A percentile compares a stretch with the other conserved stretches of the same genome.
phyloP scores from a whole-genome alignment of 2,329 filamentous ascomycete genomes.

The Peltaster fructicola region DNA sequence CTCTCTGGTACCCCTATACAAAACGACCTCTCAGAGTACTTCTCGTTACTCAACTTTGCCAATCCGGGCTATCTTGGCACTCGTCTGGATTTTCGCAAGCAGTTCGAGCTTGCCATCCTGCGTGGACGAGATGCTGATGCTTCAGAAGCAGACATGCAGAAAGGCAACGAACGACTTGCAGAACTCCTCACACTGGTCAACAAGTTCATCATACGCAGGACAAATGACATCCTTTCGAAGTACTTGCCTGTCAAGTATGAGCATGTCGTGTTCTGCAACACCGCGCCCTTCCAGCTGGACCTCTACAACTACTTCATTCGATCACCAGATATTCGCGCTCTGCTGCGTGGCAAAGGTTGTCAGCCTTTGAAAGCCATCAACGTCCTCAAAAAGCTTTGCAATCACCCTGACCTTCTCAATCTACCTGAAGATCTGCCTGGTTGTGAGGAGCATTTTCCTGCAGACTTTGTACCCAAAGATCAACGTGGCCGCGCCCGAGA shows the following conservation, averaged over 20 bases:
- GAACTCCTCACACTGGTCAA: constrained; percentile 79
- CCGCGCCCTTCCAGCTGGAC: constrained; percentile 80
- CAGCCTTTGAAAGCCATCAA: constrained; percentile 94
- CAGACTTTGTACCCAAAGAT: constrained; percentile 79
- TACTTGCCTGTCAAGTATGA: constrained; percentile 98
- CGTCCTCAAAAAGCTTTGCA: constrained; percentile 94
- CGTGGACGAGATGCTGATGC: constrained; percentile 82
- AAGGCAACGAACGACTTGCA: constrained; percentile 63
- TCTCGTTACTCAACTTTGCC: constrained; percentile 86
- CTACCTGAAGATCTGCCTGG: constrained; percentile 71
- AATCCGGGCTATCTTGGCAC: constrained; percentile 86
- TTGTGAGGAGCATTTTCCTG: constrained; percentile 62
- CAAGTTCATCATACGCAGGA: constrained; percentile 94
- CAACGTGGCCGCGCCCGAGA: constrained; percentile 77
- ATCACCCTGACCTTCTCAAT: constrained; percentile 85
- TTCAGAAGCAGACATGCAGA: constrained; percentile 61
- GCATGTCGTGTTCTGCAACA: constrained; percentile 94
- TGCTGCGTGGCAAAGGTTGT: constrained; percentile 83
- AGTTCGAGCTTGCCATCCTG: constrained; percentile 82
- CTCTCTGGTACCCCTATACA: constrained; percentile 94
- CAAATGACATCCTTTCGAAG: constrained; percentile 95
- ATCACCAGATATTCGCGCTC: constrained; percentile 81
- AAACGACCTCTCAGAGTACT: constrained; percentile 97
- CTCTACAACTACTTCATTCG: constrained; percentile 96
- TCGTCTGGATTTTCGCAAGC: constrained; percentile 78